Conservation (phyloP, 2,329 filamentous ascomycete species). For the Decorospora gaudefroyi region DNA sequence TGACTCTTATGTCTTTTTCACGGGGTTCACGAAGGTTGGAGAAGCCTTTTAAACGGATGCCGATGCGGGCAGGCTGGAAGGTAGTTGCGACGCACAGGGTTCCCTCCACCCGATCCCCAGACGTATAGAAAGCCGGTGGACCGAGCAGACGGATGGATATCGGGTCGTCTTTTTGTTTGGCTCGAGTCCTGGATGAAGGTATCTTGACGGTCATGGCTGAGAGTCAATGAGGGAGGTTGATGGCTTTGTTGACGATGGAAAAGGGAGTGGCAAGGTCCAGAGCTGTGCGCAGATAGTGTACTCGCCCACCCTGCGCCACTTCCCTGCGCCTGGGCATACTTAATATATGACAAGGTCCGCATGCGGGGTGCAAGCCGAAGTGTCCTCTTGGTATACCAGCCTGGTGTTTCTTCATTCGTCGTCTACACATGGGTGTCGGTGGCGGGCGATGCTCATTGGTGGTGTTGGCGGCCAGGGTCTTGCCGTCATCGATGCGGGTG, state of each 20-base stretch:
- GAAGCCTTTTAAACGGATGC: slow-evolving; percentile 22
- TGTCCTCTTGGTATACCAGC: slow-evolving; percentile 8
- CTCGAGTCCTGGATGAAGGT: slow-evolving; percentile 9
- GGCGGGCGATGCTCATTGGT: slow-evolving; percentile 16
- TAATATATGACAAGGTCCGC: slow-evolving; percentile 9
- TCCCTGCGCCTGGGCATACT: slow-evolving; percentile 11
- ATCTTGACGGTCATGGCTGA: slow-evolving; percentile 15
- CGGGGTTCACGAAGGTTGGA: slow-evolving; percentile 18
- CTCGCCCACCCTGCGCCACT: no score
- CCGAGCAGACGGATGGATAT: slow-evolving; percentile 24
- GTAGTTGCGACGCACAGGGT: slow-evolving; percentile 26
- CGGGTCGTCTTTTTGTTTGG: slow-evolving; percentile 21
- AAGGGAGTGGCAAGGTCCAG: no score
- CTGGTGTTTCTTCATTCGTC: neutral
- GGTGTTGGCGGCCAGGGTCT: slow-evolving; percentile 22
- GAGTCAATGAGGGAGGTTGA: neutral
- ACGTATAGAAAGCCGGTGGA: slow-evolving; percentile 23
- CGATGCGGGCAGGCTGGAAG: slow-evolving; percentile 25
- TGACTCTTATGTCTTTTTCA: slow-evolving; percentile 15
- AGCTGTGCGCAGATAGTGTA: no score
- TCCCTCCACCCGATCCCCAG: slow-evolving; percentile 29
- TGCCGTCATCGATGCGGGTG: slow-evolving; percentile 45
- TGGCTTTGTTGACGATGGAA: no score
- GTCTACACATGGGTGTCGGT: no score
- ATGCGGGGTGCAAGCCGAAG: slow-evolving; percentile 1